Conservation (phyloP, 2,329 filamentous ascomycete genomes). For the Fusarium pseudocircinatum region DNA sequence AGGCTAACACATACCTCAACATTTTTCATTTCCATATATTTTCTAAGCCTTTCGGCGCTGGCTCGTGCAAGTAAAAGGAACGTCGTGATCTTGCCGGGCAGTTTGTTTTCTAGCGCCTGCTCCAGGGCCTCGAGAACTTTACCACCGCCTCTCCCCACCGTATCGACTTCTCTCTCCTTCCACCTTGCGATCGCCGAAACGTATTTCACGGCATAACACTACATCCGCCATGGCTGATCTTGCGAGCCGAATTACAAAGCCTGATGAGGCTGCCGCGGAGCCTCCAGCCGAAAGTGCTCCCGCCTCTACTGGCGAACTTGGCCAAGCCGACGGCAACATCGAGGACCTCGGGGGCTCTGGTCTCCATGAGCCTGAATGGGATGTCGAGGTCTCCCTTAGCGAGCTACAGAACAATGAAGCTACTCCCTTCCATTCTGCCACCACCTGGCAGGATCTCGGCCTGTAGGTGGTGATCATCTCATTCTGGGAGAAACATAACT, state of each 20-base stretch:
- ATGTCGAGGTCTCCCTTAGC: slow-evolving; percentile 91
- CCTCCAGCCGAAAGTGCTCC: slow-evolving; percentile 31
- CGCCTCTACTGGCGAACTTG: slow-evolving; percentile 39
- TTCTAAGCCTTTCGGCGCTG: background rate
- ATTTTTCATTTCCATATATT: background rate
- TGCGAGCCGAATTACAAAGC: slow-evolving; percentile 61
- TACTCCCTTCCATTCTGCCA: slow-evolving; percentile 87
- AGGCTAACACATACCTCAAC: slow-evolving; percentile 8
- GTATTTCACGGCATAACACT: background rate
- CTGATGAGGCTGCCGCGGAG: slow-evolving; percentile 45
- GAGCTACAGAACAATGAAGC: slow-evolving; percentile 87
- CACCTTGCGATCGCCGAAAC: slow-evolving; percentile 8
- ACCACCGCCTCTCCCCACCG: slow-evolving; percentile 21
- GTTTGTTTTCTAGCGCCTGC: slow-evolving; percentile 13
- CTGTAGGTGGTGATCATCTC: slow-evolving; percentile 63
- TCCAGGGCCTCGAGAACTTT: slow-evolving; percentile 14
- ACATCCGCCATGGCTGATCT: slow-evolving; percentile 57
- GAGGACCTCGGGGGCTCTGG: slow-evolving; percentile 58
- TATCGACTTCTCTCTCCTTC: slow-evolving; percentile 23
- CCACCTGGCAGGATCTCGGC: slow-evolving; percentile 84
- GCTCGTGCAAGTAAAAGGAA: background rate
- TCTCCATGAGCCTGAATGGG: slow-evolving; percentile 78
- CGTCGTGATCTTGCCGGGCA: background rate
- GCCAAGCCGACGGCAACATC: slow-evolving; percentile 51
- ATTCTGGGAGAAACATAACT: background rate